Evolutionary conservation across 1,284 basidiomycete species (phyloP), one percentile per base, ranked within the genome.

Genomic region (Xerocomus minutiporus): DNA sequence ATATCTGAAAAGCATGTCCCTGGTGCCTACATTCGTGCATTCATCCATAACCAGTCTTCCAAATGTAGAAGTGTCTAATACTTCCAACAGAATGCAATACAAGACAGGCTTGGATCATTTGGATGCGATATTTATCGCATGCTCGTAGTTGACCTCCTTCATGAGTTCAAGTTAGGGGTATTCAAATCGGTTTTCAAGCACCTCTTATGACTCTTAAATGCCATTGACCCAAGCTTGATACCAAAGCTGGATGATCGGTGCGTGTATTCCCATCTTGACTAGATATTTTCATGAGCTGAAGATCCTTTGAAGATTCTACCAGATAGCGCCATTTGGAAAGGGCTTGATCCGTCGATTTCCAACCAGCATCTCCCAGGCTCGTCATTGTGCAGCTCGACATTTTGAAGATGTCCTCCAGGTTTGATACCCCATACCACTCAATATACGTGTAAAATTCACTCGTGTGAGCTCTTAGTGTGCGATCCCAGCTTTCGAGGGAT

Each of bases 51-150:
- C 13, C 13, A 13, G 32, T 13, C 12, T 15, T 15, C 5, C 5
- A 15, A 34, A 15, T 34, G 4, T 35, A 9, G 9, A 9, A 8
- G 28, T 5, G 3, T 8, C 7, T 36, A 8, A 36, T 15, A 7
- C 15, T 9, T 4, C 4, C 8, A n/a, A 28, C 47, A 73, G 72
- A 74, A 72, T 50, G 63, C 70, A 0, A 72, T 76, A 38, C 64
- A 64, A 0, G 50, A 64, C 0, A 34, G 42, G 0, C 60, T 75
- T 0, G 17, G 17, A 2, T 13, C 35, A 0, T 51, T 65, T 2
- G 66, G 62, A 0, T 60, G 69, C n/a, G 57, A 72, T 25, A 51
- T 64, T 5, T 71, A 65, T 43, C 49, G 26, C 1, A 57, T 72
- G 36, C 59, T 76, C 1, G 61, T 66, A 0, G 52, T 57, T 1